Conservation (phyloP, 2,329 filamentous ascomycete genomes). For the Pseudogymnoascus sp. region DNA sequence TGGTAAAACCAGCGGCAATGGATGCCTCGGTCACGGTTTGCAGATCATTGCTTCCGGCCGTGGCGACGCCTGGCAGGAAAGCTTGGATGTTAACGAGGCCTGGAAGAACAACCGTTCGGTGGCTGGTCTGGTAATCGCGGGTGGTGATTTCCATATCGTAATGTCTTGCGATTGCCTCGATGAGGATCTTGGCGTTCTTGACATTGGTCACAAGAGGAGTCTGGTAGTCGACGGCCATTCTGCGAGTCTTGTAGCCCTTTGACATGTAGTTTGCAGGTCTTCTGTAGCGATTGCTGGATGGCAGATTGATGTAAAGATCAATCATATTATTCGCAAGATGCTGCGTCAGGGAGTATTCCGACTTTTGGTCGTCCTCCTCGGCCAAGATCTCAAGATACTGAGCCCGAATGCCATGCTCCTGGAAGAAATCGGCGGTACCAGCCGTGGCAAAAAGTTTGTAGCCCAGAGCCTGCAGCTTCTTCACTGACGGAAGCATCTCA, state of each 20-base stretch:
- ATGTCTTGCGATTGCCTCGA: slow-evolving; percentile 87
- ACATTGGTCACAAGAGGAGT: slow-evolving; percentile 96
- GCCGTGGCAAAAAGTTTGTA: slow-evolving; percentile 96
- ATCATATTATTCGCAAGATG: slow-evolving; percentile 97
- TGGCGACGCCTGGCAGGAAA: slow-evolving; percentile 68
- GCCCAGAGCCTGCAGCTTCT: slow-evolving; percentile 81
- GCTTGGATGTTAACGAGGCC: slow-evolving; percentile 74
- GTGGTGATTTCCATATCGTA: slow-evolving; percentile 77
- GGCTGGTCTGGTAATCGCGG: slow-evolving; percentile 88
- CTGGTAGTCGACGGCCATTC: slow-evolving; percentile 95
- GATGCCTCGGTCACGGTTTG: slow-evolving; percentile 65
- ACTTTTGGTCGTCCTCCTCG: slow-evolving; percentile 76
- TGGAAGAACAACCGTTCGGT: slow-evolving; percentile 65
- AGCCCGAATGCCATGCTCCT: slow-evolving; percentile 84
- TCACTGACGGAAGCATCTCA: slow-evolving; percentile 89
- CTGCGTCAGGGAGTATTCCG: slow-evolving; percentile 94
- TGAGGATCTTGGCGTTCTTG: slow-evolving; percentile 96
- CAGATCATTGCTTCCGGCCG: slow-evolving; percentile 58
- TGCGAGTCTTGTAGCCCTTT: slow-evolving; percentile 90
- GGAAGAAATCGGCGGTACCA: slow-evolving; percentile 92
- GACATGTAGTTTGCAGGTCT: slow-evolving; percentile 98
- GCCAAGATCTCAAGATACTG: slow-evolving; percentile 88
- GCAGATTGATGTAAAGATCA: slow-evolving; percentile 97
- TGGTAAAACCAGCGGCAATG: slow-evolving; percentile 67
- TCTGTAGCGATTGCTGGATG: slow-evolving; percentile 96